These are phyloP conservation scores for Trametes coccinea DNA, from an alignment of 768 basidiomycete species.

Conservation along the genomic window DNA sequence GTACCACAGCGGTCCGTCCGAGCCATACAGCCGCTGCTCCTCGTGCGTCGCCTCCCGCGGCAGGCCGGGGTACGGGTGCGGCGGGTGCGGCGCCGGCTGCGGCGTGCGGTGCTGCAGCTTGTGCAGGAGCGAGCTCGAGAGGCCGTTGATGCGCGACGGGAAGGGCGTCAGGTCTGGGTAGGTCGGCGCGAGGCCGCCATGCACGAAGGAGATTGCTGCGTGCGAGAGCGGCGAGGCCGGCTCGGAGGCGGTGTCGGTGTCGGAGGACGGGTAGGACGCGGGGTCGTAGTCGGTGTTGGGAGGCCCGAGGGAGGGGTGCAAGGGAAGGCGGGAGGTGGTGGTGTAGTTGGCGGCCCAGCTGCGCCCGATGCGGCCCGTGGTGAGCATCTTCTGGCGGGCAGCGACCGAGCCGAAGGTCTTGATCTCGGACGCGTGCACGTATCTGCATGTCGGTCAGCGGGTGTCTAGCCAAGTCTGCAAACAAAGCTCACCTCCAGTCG, in stretches of 20 bases:
- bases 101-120: constrained; percentile 68
- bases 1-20: constrained; percentile 91
- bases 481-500: constrained; percentile 70
- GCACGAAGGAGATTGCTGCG: constrained; percentile 88
- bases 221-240: constrained; percentile 55
- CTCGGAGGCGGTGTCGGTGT: constrained; percentile 39
- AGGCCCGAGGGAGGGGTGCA: constrained; percentile 68
- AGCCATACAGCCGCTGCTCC: constrained; percentile 72
- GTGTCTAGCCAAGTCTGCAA: too few relatives aligned
- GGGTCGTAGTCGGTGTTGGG: constrained; percentile 55
- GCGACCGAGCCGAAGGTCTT: constrained; percentile 75
- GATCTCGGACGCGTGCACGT: constrained; percentile 81
- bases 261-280: constrained; percentile 42
- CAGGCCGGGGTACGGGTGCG: constrained; percentile 69
- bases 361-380: constrained; percentile 73
- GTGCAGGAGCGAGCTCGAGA: constrained; percentile 66
- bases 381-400: constrained; percentile 71
- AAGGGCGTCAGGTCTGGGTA: constrained; percentile 79
- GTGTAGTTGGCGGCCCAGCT: constrained; percentile 89
- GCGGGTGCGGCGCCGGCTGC: constrained; percentile 78
- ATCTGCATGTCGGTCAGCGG: constrained; percentile 45
- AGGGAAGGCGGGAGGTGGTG: constrained; percentile 75
- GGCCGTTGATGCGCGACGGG: constrained; percentile 76
- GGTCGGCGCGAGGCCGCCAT: constrained; percentile 83
- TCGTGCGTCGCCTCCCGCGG: constrained; percentile 63